A percentile compares a stretch with the other conserved stretches of the same genome.
Evolutionary conservation across 371 early-diverging fungal species (phyloP).

Genomic region (Mortierella sp.): DNA sequence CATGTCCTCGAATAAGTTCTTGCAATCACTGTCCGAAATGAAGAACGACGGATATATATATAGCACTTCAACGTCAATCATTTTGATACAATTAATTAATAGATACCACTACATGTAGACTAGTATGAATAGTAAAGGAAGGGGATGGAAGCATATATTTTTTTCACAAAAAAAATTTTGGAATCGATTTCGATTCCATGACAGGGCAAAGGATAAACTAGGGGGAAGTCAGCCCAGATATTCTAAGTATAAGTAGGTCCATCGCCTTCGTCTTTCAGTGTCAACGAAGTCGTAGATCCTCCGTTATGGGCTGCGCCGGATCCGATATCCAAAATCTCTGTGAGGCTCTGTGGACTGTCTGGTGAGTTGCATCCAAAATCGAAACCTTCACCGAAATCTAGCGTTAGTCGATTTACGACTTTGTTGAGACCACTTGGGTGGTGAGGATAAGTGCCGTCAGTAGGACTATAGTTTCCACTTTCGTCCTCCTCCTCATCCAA

Average conservation of each 20-base stretch:
- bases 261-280: conserved; percentile 35
- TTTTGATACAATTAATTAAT: too few relatives aligned
- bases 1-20: too few relatives aligned
- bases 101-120: too few relatives aligned
- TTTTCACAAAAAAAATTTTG: too few relatives aligned
- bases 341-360: conserved; percentile 51
- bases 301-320: conserved; percentile 31
- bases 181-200: too few relatives aligned
- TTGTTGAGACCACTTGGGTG: conserved; percentile 33
- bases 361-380: conserved; percentile 46
- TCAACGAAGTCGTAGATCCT: conserved; percentile 43
- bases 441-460: conserved; percentile 34
- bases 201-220: too few relatives aligned
- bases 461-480: conserved; percentile 42
- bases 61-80: too few relatives aligned
- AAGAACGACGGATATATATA: too few relatives aligned
- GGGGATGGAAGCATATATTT: too few relatives aligned
- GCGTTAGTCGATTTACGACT: conserved; percentile 38
- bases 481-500: conserved; percentile 45
- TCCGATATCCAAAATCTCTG: conserved; percentile 54
- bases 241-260: conserved; percentile 27
- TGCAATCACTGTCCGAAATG: too few relatives aligned
- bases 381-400: conserved; percentile 48
- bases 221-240: neutral
- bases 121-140: too few relatives aligned